These are phyloP conservation scores for Candida awuae DNA, from an alignment of 805 yeast species.

Conservation along the genomic window DNA sequence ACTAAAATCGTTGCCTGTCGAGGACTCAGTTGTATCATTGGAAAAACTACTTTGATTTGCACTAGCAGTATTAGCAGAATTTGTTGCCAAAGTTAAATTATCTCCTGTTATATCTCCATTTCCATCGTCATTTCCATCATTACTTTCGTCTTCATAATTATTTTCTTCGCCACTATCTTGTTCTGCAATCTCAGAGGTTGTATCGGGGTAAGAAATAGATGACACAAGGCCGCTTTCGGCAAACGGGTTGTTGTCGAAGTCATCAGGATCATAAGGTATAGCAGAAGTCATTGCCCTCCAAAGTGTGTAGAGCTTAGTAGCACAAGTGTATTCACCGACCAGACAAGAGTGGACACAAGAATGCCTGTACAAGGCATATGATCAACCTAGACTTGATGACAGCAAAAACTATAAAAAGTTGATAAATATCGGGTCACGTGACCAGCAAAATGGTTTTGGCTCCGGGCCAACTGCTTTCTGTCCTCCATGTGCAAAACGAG, in stretches of 20 bases:
- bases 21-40: neutral
- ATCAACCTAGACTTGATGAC: too few species aligned
- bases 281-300: conserved; percentile 28
- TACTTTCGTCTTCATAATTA: neutral
- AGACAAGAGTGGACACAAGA: too few species aligned
- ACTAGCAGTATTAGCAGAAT: conserved; percentile 9
- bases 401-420: too few species aligned
- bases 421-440: too few species aligned
- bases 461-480: too few species aligned
- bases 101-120: neutral
- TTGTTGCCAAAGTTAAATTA: neutral
- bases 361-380: too few species aligned
- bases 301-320: too few species aligned
- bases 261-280: conserved; percentile 39
- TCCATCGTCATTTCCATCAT: neutral
- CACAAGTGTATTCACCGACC: too few species aligned
- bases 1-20: conserved; percentile 21
- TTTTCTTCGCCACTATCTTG: conserved; percentile 1
- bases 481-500: too few species aligned
- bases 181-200: conserved; percentile 59
- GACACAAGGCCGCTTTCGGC: conserved; percentile 35
- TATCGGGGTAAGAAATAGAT: conserved; percentile 54
- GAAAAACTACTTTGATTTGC: neutral
- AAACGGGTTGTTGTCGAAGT: conserved; percentile 55
- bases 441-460: too few species aligned